These are phyloP conservation scores for Sclerotinia trifoliorum DNA, from an alignment of 2,329 filamentous ascomycete genomes.

Conservation along the genomic window DNA sequence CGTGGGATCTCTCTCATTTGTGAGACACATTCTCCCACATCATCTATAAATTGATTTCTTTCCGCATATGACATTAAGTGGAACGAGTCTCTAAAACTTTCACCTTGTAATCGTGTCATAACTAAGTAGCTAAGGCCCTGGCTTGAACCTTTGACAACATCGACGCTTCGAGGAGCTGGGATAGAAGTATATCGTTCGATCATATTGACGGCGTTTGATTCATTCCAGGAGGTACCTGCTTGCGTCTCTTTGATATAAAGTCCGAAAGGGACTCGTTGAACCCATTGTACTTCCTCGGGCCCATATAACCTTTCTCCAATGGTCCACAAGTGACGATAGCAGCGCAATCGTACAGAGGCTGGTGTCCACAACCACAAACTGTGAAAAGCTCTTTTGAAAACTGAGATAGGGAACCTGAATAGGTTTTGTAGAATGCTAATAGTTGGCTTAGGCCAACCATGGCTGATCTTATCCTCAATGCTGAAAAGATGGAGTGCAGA, in stretches of 20 bases:
- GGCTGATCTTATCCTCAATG: neutral
- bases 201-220: slow-evolving; percentile 8
- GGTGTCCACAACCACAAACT: neutral
- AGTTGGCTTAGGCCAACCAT: neutral
- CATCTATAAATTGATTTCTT: neutral
- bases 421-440: neutral
- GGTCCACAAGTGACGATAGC: neutral
- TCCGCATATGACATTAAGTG: slow-evolving; percentile 1
- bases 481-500: slow-evolving; percentile 1
- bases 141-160: neutral
- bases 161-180: neutral
- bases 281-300: neutral
- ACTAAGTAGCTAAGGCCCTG: neutral
- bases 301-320: neutral
- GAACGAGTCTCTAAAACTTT: neutral
- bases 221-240: neutral
- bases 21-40: neutral
- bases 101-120: neutral
- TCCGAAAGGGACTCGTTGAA: neutral
- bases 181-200: slow-evolving; percentile 1
- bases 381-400: neutral
- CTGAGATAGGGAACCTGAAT: neutral
- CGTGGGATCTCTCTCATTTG: neutral
- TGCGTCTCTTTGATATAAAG: neutral
- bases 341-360: neutral